Evolutionary conservation across 768 basidiomycete genomes (phyloP).

Genomic region (Pleurotus citrinopileatus): DNA sequence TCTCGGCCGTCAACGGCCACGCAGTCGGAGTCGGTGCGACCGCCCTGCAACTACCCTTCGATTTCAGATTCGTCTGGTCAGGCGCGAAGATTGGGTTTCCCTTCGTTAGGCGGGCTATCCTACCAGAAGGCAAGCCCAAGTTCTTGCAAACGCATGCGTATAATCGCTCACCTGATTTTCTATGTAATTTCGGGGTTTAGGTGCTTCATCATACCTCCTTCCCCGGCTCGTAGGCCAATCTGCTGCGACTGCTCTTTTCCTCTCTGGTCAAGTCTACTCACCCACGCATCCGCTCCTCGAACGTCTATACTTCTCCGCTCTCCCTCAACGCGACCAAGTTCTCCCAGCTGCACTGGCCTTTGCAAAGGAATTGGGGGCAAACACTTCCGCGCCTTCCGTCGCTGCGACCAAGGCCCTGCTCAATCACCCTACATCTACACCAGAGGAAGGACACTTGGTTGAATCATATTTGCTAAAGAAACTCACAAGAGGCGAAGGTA

Average conservation of each 20-base stretch:
- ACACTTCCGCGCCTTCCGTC: slow-evolving; percentile 48
- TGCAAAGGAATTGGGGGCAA: slow-evolving; percentile 47
- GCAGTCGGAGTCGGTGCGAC: slow-evolving; percentile 52
- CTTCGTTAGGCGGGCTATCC: slow-evolving; percentile 48
- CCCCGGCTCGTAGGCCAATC: slow-evolving; percentile 53
- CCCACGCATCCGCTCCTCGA: slow-evolving; percentile 42
- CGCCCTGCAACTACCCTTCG: slow-evolving; percentile 47
- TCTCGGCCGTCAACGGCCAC: slow-evolving; percentile 49
- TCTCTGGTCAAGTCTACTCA: slow-evolving; percentile 41
- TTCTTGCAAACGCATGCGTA: too few species aligned
- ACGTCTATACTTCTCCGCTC: slow-evolving; percentile 43
- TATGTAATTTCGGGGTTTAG: slow-evolving; percentile 16
- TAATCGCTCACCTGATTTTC: background rate
- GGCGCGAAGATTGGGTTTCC: slow-evolving; percentile 47
- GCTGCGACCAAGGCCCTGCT: slow-evolving; percentile 52
- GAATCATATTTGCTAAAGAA: slow-evolving; percentile 48
- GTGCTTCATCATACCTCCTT: slow-evolving; percentile 46
- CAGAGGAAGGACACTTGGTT: slow-evolving; percentile 52
- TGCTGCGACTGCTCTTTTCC: slow-evolving; percentile 46
- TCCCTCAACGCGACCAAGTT: slow-evolving; percentile 48
- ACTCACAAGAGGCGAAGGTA: slow-evolving; percentile 25
- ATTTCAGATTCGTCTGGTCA: slow-evolving; percentile 51
- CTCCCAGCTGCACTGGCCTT: slow-evolving; percentile 50
- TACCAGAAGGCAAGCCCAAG: slow-evolving; percentile 52
- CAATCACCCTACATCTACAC: slow-evolving; percentile 44